Conservation (phyloP, 176 grass and related monocot genomes). For the Avena insularis region DNA sequence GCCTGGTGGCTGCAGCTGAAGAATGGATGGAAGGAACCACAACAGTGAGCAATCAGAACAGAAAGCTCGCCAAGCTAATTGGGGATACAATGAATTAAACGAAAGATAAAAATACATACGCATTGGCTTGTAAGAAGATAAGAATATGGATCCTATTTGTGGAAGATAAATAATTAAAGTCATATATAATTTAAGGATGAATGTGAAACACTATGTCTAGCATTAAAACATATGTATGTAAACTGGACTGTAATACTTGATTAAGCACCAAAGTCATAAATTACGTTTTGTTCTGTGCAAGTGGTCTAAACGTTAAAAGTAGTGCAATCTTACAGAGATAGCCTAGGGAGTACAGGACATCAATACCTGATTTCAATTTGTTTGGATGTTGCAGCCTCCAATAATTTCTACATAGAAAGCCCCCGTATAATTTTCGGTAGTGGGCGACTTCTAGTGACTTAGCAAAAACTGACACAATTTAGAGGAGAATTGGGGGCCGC, state of each 20-base stretch:
- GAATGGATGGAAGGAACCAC: background rate
- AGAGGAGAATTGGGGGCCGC: background rate
- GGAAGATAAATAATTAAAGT: background rate
- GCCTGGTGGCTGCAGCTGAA: conserved; percentile 72
- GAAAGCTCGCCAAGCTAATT: background rate
- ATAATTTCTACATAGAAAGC: no score
- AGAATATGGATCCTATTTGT: no score
- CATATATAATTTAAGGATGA: background rate
- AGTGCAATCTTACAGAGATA: no score
- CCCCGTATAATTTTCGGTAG: no score
- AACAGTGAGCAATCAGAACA: conserved; percentile 12
- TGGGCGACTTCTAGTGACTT: no score
- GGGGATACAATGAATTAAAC: conserved; percentile 3
- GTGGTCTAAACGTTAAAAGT: background rate
- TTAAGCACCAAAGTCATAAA: no score
- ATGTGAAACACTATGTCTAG: background rate
- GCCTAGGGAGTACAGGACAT: no score
- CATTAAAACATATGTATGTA: background rate
- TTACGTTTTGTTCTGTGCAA: background rate
- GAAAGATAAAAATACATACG: background rate
- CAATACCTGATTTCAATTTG: no score
- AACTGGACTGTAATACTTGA: background rate
- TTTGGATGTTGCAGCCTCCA: no score
- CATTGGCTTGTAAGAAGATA: no score
- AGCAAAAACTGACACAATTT: no score